Percentiles rank a stretch among this genome's conserved stretches.
Evolutionary conservation across 345 rosid genomes (phyloP).

Genomic region (Cardamine resedifolia): DNA sequence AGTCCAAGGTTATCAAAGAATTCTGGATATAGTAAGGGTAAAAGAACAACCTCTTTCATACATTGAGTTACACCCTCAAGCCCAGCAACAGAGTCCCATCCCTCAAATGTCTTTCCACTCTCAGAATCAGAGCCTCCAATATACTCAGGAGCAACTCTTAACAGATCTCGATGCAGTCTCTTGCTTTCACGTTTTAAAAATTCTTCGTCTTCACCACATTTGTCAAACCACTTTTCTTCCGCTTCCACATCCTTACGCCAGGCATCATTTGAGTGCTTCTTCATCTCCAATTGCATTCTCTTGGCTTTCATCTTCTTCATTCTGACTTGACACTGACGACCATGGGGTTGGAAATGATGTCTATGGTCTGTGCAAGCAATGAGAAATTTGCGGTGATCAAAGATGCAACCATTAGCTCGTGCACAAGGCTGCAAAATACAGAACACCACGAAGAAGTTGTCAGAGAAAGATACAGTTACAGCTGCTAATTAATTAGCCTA

Average conservation of each 20-base stretch:
- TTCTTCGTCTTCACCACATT: constrained; percentile 99
- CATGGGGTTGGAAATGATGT: constrained; percentile 82
- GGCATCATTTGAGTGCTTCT: constrained; percentile 84
- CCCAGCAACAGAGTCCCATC: constrained; percentile 99
- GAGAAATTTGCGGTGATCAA: constrained; percentile 97
- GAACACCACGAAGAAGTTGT: constrained; percentile 32
- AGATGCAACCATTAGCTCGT: constrained; percentile 87
- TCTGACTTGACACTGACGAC: constrained; percentile 49
- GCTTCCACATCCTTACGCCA: constrained; percentile 91
- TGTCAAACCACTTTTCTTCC: constrained; percentile 98
- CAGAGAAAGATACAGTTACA: constrained; percentile 24
- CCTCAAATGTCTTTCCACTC: constrained; percentile 57
- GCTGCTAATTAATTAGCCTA: constrained; percentile 17
- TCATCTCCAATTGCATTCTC: constrained; percentile 72
- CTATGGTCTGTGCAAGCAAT: constrained; percentile 96
- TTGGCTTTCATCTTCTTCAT: constrained; percentile 79
- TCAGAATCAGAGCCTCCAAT: constrained; percentile 78
- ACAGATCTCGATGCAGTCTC: constrained; percentile 87
- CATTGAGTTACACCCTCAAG: constrained; percentile 88
- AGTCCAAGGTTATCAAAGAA: constrained; percentile 88
- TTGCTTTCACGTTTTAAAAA: constrained; percentile 95
- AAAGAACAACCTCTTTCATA: constrained; percentile 95
- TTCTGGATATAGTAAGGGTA: constrained; percentile 92
- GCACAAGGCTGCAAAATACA: constrained; percentile 89
- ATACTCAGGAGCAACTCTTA: constrained; percentile 93